phyloP scores from a whole-genome alignment of 1,284 basidiomycete genomes.

The Schizophyllum amplum region DNA sequence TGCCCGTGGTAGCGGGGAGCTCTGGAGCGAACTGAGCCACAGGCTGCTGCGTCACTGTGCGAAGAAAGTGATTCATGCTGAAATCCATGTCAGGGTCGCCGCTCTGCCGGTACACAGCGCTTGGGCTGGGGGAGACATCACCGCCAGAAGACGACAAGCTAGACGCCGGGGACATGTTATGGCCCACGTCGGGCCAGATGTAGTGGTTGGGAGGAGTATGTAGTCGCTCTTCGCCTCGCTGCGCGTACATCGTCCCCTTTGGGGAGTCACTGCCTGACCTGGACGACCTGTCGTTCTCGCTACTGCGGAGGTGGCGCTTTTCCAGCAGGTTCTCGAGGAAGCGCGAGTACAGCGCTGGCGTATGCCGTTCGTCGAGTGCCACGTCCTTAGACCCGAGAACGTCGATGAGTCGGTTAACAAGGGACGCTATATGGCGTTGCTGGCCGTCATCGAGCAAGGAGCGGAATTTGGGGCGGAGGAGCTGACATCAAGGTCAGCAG shows the following conservation, averaged over 20 bases:
- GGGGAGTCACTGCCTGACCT: conserved; percentile 1
- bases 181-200: conserved; percentile 33
- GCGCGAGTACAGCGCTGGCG: conserved; percentile 42
- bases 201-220: conserved; percentile 21
- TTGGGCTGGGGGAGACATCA: conserved; percentile 9
- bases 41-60: conserved; percentile 18
- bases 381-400: conserved; percentile 39
- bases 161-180: conserved; percentile 2
- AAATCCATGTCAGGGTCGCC: conserved; percentile 32
- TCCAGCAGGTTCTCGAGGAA: conserved; percentile 41
- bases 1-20: not conserved
- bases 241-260: conserved; percentile 13
- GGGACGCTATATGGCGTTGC: conserved; percentile 33
- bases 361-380: conserved; percentile 40
- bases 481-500: conserved; percentile 21
- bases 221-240: conserved; percentile 17
- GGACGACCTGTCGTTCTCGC: conserved; percentile 8
- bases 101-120: conserved; percentile 5
- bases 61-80: conserved; percentile 33
- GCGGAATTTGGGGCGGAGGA: conserved; percentile 40
- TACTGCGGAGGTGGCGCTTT: conserved; percentile 24
- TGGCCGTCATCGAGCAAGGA: conserved; percentile 30
- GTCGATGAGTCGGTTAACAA: conserved; percentile 35
- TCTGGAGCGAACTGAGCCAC: not conserved
- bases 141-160: not conserved